Evolutionary conservation across 805 yeast genomes (phyloP), one percentile per base, ranked within the genome.

Genomic region (Starmerella bacillaris): DNA sequence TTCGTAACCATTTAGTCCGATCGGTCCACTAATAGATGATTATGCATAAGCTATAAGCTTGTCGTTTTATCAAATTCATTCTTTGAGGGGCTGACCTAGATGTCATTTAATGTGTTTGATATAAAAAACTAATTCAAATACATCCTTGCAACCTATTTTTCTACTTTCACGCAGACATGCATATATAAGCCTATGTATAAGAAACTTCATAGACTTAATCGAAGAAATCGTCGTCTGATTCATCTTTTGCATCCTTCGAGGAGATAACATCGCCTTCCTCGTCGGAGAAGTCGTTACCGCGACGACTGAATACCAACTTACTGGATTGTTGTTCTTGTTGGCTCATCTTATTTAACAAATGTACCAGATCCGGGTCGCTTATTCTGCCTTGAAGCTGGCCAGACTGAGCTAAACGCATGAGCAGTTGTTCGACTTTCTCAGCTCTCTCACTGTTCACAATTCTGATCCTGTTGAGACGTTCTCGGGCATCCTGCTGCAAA

Each of bases 381-480:
- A 86, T 61, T 52, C 80, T 79, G 40, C 72, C 65, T 36, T 69
- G 61, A 24, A 86, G 59, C 40, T 77, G 80, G 2, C 95, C 95
- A 44, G 77, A 65, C 40, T 72, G 70, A 6, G 74, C 78, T 53
- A 86, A 58, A 46, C 73, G 70, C 19, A 77, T 58, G 30, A 86
- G 59, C 47, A 86, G 72, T 42, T 74, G 72, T 49, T 86, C 95
- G 11, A 83, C 95, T 51, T 83, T 78, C 34, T 68, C 67, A 1
- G 92, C 96, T 37, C 95, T 64, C 35, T 89, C 96, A 2, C 92
- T 92, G 50, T 84, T 71, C 30, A 86, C 98, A 52, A 89, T 67
- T 20, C 82, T 62, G 15, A 86, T 92, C 39, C 98, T 64, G 15
- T 84, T 70, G 31, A 86, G 63, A 39, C 98, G 65, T 50, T 86